Base-by-base conservation (phyloP, 2,329 filamentous ascomycete genomes). In the Ceratocystis ficicola region DNA sequence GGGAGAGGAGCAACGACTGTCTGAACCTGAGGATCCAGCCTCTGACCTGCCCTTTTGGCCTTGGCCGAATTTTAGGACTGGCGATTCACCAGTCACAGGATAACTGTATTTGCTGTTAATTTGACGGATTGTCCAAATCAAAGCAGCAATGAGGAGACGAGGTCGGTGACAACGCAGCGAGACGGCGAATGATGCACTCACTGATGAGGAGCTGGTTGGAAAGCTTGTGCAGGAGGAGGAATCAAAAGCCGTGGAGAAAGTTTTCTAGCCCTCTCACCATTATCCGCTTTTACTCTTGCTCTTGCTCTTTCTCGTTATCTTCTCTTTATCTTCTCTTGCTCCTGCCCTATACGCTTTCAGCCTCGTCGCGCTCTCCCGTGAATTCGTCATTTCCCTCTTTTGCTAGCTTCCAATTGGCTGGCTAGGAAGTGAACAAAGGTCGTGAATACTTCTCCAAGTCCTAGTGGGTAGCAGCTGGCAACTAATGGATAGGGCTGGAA, bases 141-240 rank as follows among this genome's bases (percentile, higher is more conserved):
- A 17, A 20, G 17, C 10, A 28, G 22, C 48, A 28, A 6, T 15
- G 6, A 20, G 48, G 48, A 50, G 48, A 41, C 5, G 5, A 50
- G 12, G 25, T 32, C 22, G 22, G 28, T 12, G 52, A 57, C 50
- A 55, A 28, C 50, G 25, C 50, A 44, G 32, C 36, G 32, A 36
- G 36, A 44, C 5, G 15, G 17, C 22, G 36, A 36, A 62, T 44
- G 36, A 41, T 41, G 36, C 10, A 10, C 36, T 41, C 12, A 41
- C 36, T 41, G 3, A 41, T 12, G 15, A 12, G 36, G 36, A 8
- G 8, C 36, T 41, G 59, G 12, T 62, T 36, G 55, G 55, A 17
- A 59, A 22, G n/a, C 59, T 44, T 62, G 59, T 44, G 46, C 30
- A 62, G 32, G 61, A 41, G 55, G 41, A 65, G 59, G 32, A 52